Conservation (phyloP, 306 rosid species). For the Quercus agrifolia region DNA sequence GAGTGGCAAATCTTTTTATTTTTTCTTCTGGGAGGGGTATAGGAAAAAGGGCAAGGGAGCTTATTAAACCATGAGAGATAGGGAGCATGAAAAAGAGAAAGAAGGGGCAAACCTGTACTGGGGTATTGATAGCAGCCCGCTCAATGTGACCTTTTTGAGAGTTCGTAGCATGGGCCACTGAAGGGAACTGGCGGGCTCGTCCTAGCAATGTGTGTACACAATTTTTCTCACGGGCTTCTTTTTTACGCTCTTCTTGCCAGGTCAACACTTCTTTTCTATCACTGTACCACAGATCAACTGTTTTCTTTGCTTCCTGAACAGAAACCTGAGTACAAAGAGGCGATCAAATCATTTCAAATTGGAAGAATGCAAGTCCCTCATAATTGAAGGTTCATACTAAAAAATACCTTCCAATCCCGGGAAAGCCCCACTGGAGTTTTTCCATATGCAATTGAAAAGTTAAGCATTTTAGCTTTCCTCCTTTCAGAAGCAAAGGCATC, state of each 20-base stretch:
- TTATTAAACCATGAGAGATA: not conserved
- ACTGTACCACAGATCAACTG: constrained; percentile 87
- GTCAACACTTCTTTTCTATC: constrained; percentile 77
- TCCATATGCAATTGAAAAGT: constrained; percentile 96
- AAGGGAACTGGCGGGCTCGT: constrained; percentile 77
- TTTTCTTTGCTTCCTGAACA: constrained; percentile 79
- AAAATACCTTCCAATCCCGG: constrained; percentile 84
- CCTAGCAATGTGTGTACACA: constrained; percentile 81
- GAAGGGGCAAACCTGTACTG: constrained; percentile 70
- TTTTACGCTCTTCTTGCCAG: constrained; percentile 81
- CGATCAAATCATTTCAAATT: constrained; percentile 8
- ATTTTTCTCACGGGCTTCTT: constrained; percentile 49
- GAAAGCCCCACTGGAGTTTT: constrained; percentile 94
- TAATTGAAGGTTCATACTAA: constrained; percentile 4
- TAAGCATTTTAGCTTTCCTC: constrained; percentile 96
- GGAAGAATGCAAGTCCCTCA: constrained; percentile 1
- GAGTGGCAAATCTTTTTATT: not conserved
- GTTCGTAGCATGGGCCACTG: constrained; percentile 47
- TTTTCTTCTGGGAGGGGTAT: not conserved
- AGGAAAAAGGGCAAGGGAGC: not conserved
- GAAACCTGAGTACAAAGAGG: constrained; percentile 58
- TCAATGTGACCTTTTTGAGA: constrained; percentile 86
- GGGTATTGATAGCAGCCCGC: constrained; percentile 95
- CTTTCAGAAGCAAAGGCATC: constrained; percentile 91
- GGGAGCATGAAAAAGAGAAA: constrained; percentile 17